Evolutionary conservation across 1,284 basidiomycete species (phyloP).

Genomic region (Ustilago shanxiensis): DNA sequence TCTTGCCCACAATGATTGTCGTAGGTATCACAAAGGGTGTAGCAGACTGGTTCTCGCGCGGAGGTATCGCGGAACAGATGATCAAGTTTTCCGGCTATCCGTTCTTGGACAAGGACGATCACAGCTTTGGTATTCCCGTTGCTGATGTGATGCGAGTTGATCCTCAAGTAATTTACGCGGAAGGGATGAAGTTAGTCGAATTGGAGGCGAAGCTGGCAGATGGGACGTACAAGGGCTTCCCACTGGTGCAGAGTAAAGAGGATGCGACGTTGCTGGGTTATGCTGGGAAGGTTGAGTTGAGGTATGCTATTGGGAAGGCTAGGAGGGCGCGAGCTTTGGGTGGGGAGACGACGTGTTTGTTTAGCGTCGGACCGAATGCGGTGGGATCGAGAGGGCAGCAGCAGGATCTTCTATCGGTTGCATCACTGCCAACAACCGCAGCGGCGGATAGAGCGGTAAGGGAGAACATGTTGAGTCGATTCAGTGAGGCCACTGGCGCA

Average conservation of each 20-base stretch:
- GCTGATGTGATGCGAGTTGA: constrained; percentile 88
- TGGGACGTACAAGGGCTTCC: constrained; percentile 85
- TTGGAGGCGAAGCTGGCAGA: constrained; percentile 72
- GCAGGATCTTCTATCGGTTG: constrained; percentile 35
- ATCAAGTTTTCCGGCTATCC: constrained; percentile 98
- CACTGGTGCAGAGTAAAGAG: constrained; percentile 77
- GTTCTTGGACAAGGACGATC: constrained; percentile 84
- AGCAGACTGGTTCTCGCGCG: constrained; percentile 91
- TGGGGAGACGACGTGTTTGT: constrained; percentile 55
- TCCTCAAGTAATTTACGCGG: constrained; percentile 79
- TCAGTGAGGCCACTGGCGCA: constrained; percentile 24
- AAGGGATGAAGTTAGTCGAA: constrained; percentile 81
- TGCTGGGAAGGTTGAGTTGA: constrained; percentile 86
- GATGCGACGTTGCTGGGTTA: constrained; percentile 83
- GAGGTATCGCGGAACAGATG: constrained; percentile 95
- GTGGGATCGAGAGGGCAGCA: constrained; percentile 8
- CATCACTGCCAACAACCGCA: constrained; percentile 37
- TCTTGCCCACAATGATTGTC: constrained; percentile 98
- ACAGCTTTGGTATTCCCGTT: constrained; percentile 89
- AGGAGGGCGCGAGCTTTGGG: constrained; percentile 40
- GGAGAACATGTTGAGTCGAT: constrained; percentile 37
- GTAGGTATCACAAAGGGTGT: constrained; percentile 96
- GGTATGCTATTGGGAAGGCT: constrained; percentile 82
- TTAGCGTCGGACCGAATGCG: constrained; percentile 48
- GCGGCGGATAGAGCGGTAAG: constrained; percentile 38